phyloP scores from a whole-genome alignment of 805 yeast genomes.

The Schwanniomyces polymorphus region DNA sequence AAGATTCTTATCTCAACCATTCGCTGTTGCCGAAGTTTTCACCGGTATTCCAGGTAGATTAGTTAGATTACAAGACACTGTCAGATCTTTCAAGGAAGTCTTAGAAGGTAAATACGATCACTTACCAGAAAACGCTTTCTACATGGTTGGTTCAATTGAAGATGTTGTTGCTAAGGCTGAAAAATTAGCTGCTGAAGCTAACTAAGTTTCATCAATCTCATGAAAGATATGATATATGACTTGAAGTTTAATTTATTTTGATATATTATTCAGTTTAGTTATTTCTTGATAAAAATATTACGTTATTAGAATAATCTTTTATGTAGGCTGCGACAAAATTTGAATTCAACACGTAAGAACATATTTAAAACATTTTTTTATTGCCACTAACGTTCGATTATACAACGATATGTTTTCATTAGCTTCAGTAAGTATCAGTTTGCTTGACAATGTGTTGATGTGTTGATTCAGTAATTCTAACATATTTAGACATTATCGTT shows the following conservation, averaged over 20 bases:
- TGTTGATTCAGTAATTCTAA: background rate
- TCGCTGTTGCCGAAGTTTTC: slow-evolving; percentile 99
- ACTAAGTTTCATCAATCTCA: slow-evolving; percentile 36
- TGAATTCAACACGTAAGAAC: background rate
- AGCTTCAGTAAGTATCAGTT: slow-evolving; percentile 20
- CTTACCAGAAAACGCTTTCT: slow-evolving; percentile 99
- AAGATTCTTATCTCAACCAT: slow-evolving; percentile 99
- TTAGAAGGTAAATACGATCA: slow-evolving; percentile 98
- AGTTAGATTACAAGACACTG: slow-evolving; percentile 94
- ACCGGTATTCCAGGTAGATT: slow-evolving; percentile 99
- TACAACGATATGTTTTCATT: slow-evolving; percentile 20
- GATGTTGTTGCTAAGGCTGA: slow-evolving; percentile 99
- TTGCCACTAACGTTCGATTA: background rate
- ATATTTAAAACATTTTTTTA: background rate
- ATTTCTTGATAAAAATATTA: slow-evolving; percentile 8
- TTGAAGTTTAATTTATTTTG: slow-evolving; percentile 8
- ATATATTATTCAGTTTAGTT: slow-evolving; percentile 10
- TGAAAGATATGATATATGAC: slow-evolving; percentile 8
- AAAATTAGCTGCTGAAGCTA: slow-evolving; percentile 93
- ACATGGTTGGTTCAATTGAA: slow-evolving; percentile 99
- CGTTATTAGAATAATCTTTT: slow-evolving; percentile 8
- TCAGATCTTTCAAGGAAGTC: slow-evolving; percentile 93
- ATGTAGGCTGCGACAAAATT: background rate
- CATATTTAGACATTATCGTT: background rate
- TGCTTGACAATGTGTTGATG: background rate